A percentile compares a stretch with the other conserved stretches of the same genome.
Conservation (phyloP, 306 rosid genomes). For the Geum urbanum region DNA sequence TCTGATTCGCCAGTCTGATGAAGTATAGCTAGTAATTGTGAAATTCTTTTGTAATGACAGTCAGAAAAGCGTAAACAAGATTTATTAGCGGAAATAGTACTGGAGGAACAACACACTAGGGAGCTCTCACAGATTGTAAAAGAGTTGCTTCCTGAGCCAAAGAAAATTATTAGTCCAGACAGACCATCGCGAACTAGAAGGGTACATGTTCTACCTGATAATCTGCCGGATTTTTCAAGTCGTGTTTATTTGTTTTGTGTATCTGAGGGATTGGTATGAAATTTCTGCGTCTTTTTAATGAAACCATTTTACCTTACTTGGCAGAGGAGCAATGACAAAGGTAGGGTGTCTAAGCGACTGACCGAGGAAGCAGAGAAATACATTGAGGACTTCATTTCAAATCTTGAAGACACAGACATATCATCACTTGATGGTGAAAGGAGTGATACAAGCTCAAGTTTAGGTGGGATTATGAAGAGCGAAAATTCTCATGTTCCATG, state of each 20-base stretch:
- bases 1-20: background rate
- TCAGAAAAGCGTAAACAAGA: conserved; percentile 84
- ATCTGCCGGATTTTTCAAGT: conserved; percentile 14
- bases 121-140: conserved; percentile 64
- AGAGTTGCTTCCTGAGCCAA: conserved; percentile 55
- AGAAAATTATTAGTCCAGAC: conserved; percentile 29
- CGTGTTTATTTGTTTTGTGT: background rate
- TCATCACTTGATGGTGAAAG: conserved; percentile 94
- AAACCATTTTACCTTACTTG: conserved; percentile 4
- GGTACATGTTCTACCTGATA: conserved; percentile 39
- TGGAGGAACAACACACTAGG: conserved; percentile 79
- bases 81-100: conserved; percentile 62
- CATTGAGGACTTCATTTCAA: conserved; percentile 93
- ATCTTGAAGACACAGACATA: conserved; percentile 90
- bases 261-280: background rate
- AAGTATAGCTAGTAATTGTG: conserved; percentile 8
- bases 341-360: conserved; percentile 63
- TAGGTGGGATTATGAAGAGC: conserved; percentile 63
- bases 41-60: conserved; percentile 34
- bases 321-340: conserved; percentile 81
- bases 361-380: conserved; percentile 87
- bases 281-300: background rate
- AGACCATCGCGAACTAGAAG: conserved; percentile 55
- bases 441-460: conserved; percentile 86
- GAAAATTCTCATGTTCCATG: conserved; percentile 45